Evolutionary conservation across 2,329 filamentous ascomycete species (phyloP).

Genomic region (Phoma herbarum): DNA sequence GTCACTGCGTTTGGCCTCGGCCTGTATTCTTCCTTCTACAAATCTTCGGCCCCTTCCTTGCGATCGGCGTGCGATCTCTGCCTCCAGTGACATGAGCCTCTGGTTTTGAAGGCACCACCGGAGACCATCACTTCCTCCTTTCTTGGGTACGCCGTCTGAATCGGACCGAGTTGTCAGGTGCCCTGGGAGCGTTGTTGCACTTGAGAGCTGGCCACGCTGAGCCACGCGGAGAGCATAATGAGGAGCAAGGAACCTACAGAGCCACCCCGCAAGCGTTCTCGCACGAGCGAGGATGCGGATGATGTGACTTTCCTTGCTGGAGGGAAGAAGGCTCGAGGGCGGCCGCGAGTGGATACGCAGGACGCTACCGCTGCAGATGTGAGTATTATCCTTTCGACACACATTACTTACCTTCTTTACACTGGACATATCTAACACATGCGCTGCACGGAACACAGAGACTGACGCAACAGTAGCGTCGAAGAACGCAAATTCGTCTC

Average conservation of each 20-base stretch:
- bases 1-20: slow-evolving; percentile 11
- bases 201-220: background rate
- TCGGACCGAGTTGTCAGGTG: background rate
- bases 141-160: background rate
- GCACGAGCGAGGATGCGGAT: slow-evolving; percentile 38
- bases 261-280: slow-evolving; percentile 42
- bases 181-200: background rate
- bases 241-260: slow-evolving; percentile 26
- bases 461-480: slow-evolving; percentile 62
- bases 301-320: slow-evolving; percentile 35
- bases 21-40: slow-evolving; percentile 3
- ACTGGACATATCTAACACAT: background rate
- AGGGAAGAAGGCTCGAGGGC: slow-evolving; percentile 69
- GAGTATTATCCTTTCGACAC: slow-evolving; percentile 53
- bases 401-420: background rate
- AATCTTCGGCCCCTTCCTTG: background rate
- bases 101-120: background rate
- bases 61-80: background rate
- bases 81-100: background rate
- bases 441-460: background rate
- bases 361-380: slow-evolving; percentile 83
- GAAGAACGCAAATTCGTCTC: slow-evolving; percentile 85
- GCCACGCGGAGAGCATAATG: slow-evolving; percentile 26
- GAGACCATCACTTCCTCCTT: background rate
- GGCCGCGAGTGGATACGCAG: slow-evolving; percentile 77